Evolutionary conservation across 2,329 filamentous ascomycete species (phyloP).

Genomic region (Cercospora berteroae): DNA sequence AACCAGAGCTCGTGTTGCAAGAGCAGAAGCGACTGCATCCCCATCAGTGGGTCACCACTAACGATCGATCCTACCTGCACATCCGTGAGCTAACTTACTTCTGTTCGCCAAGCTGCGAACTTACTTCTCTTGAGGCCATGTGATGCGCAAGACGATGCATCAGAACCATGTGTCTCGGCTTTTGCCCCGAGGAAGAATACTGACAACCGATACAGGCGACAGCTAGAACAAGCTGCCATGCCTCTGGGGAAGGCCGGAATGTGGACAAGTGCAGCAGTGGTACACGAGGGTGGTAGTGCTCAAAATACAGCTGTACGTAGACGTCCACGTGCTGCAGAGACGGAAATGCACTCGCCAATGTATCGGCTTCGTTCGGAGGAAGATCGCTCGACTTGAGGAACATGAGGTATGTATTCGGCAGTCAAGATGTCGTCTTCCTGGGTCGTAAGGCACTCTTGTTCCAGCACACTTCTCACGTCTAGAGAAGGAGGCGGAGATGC

Average conservation of each 20-base stretch:
- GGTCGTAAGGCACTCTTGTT: background rate
- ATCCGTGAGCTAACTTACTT: background rate
- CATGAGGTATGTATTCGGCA: background rate
- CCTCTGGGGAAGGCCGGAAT: background rate
- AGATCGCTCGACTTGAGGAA: background rate
- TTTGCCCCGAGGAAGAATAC: background rate
- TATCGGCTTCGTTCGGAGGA: background rate
- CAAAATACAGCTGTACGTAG: background rate
- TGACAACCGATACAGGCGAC: background rate
- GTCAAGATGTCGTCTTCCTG: background rate
- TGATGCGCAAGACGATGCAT: background rate
- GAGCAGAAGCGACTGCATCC: background rate
- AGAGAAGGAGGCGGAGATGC: background rate
- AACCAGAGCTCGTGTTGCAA: background rate
- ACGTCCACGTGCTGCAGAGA: background rate
- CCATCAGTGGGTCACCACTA: background rate
- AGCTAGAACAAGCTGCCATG: background rate
- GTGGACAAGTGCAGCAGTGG: background rate
- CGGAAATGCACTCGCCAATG: background rate
- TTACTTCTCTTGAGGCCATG: background rate
- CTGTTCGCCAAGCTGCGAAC: background rate
- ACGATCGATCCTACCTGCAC: background rate
- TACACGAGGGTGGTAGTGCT: background rate
- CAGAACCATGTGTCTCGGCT: background rate
- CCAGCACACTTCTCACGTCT: background rate